phyloP scores from a whole-genome alignment of 108 stramenopile species.

The Conticribra guillardii region DNA sequence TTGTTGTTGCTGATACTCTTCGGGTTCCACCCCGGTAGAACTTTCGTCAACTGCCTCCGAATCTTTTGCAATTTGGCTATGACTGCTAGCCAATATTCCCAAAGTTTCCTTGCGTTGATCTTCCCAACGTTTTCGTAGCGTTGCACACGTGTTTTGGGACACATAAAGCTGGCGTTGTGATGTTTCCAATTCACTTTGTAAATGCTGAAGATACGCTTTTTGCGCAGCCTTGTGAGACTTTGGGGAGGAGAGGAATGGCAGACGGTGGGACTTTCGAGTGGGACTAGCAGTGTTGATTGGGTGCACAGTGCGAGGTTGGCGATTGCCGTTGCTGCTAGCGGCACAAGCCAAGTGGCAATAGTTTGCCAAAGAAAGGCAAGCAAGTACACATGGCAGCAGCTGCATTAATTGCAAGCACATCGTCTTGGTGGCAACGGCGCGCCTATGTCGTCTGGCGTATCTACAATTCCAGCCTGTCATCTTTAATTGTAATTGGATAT shows the following conservation, averaged over 20 bases:
- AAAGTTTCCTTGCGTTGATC: slow-evolving; percentile 37
- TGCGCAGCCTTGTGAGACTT: slow-evolving; percentile 35
- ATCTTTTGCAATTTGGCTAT: neutral
- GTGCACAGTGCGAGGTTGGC: too few species aligned
- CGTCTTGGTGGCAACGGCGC: too few species aligned
- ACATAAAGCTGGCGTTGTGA: slow-evolving; percentile 40
- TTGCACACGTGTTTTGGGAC: slow-evolving; percentile 43
- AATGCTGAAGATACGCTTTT: slow-evolving; percentile 34
- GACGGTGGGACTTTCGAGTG: neutral
- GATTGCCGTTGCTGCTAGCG: too few species aligned
- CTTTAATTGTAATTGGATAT: too few species aligned
- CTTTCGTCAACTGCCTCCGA: neutral
- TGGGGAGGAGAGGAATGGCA: slow-evolving; percentile 22
- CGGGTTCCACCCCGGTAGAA: too few species aligned
- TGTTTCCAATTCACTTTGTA: slow-evolving; percentile 39
- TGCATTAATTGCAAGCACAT: too few species aligned
- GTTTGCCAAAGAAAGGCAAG: too few species aligned
- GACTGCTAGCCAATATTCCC: slow-evolving; percentile 3
- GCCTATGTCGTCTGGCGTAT: too few species aligned
- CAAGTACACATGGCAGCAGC: too few species aligned
- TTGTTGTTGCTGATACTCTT: slow-evolving; percentile 12
- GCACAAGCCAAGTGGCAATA: too few species aligned
- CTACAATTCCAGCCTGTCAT: too few species aligned
- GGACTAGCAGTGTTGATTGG: neutral
- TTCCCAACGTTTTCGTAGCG: slow-evolving; percentile 34